Evolutionary conservation across 495 filamentous ascomycete genomes (phyloP), one percentile per base, ranked within the genome.

Genomic region (Aspergillus saccharolyticus): DNA sequence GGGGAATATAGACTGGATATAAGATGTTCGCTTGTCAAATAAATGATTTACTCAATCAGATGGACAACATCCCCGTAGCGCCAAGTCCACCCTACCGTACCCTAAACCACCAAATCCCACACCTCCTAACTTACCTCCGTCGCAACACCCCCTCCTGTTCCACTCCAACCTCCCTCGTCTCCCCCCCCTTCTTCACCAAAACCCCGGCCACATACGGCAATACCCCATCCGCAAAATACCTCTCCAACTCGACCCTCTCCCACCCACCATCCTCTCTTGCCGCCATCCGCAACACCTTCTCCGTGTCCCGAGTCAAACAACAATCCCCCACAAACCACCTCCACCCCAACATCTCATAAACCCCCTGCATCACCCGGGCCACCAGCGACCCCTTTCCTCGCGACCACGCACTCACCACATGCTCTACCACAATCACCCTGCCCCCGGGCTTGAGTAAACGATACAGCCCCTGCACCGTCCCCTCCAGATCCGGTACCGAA

Each of bases 391-490:
- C 64, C 74, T 85, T 79, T 17, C 69, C 66, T 65, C 64, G 70
- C 43, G 70, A 12, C 10, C 33, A 63, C 78, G 77, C 64, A 56
- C 72, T 71, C 50, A 76, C 73, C 33, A 91, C 85, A 72, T 92
- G 89, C 75, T 92, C 89, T 44, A 82, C 85, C 14, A 89, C 75
- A 44, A 89, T 80, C 80, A 88, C 78, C 44, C 76, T 65, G 0
- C 88, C 89, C 10, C 88, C 88, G 0, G 85, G 83, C 63, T 80
- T 83, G 19, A 92, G 67, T 57, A 85, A 72, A 3, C 61, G 54
- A 70, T 89, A 91, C 53, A 91, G 62, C 51, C 82, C 80, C 15
- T 60, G 64, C 16, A 80, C 79, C 45, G 86, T 83, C 12, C 62
- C 62, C 60, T 83, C 74, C 30, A 86, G 81, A 14, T 83, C 71